Evolutionary conservation across 2,329 filamentous ascomycete genomes (phyloP).

Genomic region (Colletotrichum tropicale): DNA sequence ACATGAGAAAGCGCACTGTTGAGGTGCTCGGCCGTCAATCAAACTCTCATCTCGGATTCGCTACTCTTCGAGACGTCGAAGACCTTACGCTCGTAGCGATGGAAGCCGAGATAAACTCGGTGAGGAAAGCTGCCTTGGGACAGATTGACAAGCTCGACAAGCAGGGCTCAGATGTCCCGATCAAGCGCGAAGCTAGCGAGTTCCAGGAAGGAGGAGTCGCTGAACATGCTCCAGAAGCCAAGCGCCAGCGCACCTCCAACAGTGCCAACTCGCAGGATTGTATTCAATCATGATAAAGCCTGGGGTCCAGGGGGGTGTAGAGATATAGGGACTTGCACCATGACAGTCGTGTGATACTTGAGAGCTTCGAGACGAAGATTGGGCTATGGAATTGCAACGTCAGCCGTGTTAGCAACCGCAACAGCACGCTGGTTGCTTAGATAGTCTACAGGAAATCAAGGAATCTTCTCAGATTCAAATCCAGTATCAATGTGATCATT

Average conservation of each 20-base stretch:
- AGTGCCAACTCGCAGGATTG: background rate
- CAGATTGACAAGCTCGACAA: background rate
- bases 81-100: background rate
- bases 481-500: background rate
- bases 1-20: background rate
- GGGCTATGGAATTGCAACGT: background rate
- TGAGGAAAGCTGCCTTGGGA: background rate
- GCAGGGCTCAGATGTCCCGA: background rate
- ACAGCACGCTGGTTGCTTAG: background rate
- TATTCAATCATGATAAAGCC: accelerated
- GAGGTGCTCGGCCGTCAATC: background rate
- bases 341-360: background rate
- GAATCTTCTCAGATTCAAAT: background rate
- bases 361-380: background rate
- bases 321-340: background rate
- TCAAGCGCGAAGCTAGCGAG: background rate
- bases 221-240: background rate
- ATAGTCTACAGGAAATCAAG: background rate
- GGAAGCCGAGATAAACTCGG: background rate
- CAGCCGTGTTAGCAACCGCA: background rate
- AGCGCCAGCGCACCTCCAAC: background rate
- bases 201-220: background rate
- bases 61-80: background rate
- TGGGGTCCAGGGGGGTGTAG: background rate
- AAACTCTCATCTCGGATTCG: background rate